Conservation (phyloP, 2,329 filamentous ascomycete species). For the Alternaria burnsii region DNA sequence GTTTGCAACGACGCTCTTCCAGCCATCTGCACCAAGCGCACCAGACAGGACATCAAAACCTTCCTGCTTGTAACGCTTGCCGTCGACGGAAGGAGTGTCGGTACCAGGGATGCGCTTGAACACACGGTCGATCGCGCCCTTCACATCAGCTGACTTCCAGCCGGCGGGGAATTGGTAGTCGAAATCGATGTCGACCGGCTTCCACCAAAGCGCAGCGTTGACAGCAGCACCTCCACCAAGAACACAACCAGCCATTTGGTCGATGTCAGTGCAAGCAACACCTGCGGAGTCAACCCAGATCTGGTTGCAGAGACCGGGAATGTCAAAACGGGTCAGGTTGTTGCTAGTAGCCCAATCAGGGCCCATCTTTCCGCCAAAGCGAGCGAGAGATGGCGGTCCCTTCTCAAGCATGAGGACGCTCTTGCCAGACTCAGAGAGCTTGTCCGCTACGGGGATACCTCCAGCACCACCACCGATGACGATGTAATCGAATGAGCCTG, state of each 20-base stretch:
- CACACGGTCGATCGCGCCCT: conserved; percentile 65
- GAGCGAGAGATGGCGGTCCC: conserved; percentile 65
- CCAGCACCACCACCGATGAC: conserved; percentile 70
- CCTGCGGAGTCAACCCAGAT: conserved; percentile 71
- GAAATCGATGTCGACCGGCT: conserved; percentile 71
- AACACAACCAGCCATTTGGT: conserved; percentile 76
- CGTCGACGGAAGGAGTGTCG: conserved; percentile 70
- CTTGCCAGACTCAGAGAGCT: conserved; percentile 70
- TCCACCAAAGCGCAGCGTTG: conserved; percentile 75
- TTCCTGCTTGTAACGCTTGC: conserved; percentile 71
- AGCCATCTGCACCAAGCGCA: conserved; percentile 68
- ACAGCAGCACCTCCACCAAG: conserved; percentile 73
- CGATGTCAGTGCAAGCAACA: conserved; percentile 73
- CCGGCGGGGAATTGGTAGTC: conserved; percentile 76
- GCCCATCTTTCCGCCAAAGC: conserved; percentile 69
- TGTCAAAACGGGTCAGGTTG: conserved; percentile 74
- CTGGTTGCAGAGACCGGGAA: conserved; percentile 75
- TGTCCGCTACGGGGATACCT: conserved; percentile 67
- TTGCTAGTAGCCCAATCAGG: conserved; percentile 69
- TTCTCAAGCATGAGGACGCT: conserved; percentile 67
- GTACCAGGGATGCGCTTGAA: conserved; percentile 77
- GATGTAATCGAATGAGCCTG: conserved; percentile 68
- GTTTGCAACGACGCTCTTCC: conserved; percentile 70
- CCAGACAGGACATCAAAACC: conserved; percentile 69
- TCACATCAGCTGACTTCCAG: conserved; percentile 73